Percentiles rank a stretch among this genome's conserved stretches.
These are phyloP conservation scores for Rhamnella rubrinervis DNA, from an alignment of 331 rosid genomes.

Conservation along the genomic window DNA sequence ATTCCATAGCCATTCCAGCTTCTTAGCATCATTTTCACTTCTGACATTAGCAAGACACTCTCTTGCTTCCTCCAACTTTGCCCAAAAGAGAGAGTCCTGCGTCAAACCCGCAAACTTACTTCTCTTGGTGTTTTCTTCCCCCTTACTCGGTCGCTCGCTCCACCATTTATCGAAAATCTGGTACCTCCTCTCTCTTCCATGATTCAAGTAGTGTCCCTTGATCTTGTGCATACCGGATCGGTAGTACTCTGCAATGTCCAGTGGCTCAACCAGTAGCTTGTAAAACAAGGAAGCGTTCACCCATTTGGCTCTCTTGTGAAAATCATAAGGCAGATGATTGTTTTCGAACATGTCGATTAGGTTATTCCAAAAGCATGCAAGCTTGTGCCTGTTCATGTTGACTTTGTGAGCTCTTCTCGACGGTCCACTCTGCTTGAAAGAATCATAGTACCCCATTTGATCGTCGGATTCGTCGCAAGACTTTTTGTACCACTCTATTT, in stretches of 20 bases:
- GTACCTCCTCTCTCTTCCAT: constrained; percentile 69
- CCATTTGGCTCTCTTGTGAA: constrained; percentile 54
- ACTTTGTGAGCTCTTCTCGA: constrained; percentile 45
- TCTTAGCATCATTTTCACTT: constrained; percentile 42
- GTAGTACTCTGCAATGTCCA: constrained; percentile 85
- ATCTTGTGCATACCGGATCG: constrained; percentile 36
- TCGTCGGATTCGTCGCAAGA: constrained; percentile 56
- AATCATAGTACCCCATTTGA: constrained; percentile 75
- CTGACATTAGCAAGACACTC: constrained; percentile 58
- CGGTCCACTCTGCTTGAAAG: constrained; percentile 56
- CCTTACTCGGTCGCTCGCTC: constrained; percentile 31
- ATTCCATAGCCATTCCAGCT: constrained; percentile 42
- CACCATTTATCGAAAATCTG: constrained; percentile 76
- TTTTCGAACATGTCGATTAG: constrained; percentile 50
- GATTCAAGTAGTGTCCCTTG: constrained; percentile 65
- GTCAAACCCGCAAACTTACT: constrained; percentile 70
- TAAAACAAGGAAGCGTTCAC: constrained; percentile 56
- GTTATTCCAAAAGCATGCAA: constrained; percentile 63
- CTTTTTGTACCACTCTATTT: constrained; percentile 80
- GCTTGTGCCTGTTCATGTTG: constrained; percentile 62
- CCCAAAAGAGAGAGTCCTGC: constrained; percentile 90
- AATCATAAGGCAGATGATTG: constrained; percentile 56
- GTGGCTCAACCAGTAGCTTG: constrained; percentile 74
- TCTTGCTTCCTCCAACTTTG: constrained; percentile 78
- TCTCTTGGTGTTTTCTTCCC: constrained; percentile 33